Conservation (phyloP, 2,329 filamentous ascomycete species). For the Didymella pomorum region DNA sequence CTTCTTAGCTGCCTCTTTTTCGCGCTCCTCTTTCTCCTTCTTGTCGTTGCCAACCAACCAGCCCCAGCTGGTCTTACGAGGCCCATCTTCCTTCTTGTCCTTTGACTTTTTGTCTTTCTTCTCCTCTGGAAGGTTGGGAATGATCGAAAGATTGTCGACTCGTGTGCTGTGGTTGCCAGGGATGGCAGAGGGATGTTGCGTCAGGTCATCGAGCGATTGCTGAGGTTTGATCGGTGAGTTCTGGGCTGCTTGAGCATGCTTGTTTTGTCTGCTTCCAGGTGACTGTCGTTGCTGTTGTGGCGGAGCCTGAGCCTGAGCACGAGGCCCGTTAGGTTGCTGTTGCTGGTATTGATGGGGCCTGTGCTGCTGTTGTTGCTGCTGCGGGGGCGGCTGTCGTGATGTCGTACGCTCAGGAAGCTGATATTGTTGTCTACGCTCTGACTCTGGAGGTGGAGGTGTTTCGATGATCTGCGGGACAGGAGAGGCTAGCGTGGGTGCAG, state of each 20-base stretch:
- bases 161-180: constrained; percentile 71
- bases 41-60: constrained; percentile 72
- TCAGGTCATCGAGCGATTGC: constrained; percentile 70
- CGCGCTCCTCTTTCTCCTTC: constrained; percentile 54
- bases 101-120: constrained; percentile 77
- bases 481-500: constrained; percentile 17
- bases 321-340: constrained; percentile 29
- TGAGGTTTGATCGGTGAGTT: constrained; percentile 50
- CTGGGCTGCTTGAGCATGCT: constrained; percentile 43
- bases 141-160: constrained; percentile 81
- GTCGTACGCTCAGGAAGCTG: constrained; percentile 62
- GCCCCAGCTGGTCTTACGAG: constrained; percentile 83
- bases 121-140: constrained; percentile 75
- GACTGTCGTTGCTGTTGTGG: constrained; percentile 36
- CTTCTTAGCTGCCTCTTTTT: constrained; percentile 53
- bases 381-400: constrained; percentile 51
- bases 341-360: constrained; percentile 49
- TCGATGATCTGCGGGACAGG: constrained; percentile 69
- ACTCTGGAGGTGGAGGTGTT: constrained; percentile 59
- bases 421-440: constrained; percentile 36
- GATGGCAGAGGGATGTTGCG: constrained; percentile 71
- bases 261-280: constrained; percentile 34
- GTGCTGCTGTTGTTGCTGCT: constrained; percentile 23
- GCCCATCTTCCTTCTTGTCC: constrained; percentile 74
- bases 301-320: constrained; percentile 26